phyloP scores from a whole-genome alignment of 495 filamentous ascomycete genomes.

The Penicillium nucicola region DNA sequence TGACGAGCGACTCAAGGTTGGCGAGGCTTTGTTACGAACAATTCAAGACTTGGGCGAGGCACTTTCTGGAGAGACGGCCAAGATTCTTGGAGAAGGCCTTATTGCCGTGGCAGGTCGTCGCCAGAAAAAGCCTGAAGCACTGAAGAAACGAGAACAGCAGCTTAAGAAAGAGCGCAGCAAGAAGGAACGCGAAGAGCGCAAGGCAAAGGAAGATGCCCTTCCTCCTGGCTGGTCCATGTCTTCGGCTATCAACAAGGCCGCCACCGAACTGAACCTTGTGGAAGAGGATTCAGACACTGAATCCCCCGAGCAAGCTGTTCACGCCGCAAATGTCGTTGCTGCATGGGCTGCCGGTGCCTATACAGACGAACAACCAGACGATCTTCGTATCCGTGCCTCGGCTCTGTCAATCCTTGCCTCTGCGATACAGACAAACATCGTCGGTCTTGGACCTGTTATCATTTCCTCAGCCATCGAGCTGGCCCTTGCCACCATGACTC shows the following conservation, averaged over 20 bases:
- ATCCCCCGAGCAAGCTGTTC: slow-evolving; percentile 46
- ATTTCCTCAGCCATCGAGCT: slow-evolving; percentile 63
- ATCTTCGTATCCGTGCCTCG: slow-evolving; percentile 73
- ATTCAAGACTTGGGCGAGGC: slow-evolving; percentile 63
- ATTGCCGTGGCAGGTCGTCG: slow-evolving; percentile 66
- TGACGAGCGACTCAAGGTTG: slow-evolving; percentile 68
- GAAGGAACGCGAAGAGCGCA: slow-evolving; percentile 42
- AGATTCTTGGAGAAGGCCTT: slow-evolving; percentile 57
- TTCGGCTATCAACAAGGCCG: slow-evolving; percentile 5
- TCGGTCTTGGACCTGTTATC: slow-evolving; percentile 52
- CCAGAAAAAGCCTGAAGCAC: slow-evolving; percentile 50
- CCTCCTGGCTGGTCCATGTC: slow-evolving; percentile 34
- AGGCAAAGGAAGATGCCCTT: slow-evolving; percentile 25
- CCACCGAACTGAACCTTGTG: neutral
- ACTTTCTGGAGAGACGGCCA: slow-evolving; percentile 55
- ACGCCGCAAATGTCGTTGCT: slow-evolving; percentile 61
- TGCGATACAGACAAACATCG: slow-evolving; percentile 64
- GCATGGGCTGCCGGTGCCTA: slow-evolving; percentile 71
- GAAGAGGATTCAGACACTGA: slow-evolving; percentile 41
- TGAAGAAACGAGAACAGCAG: slow-evolving; percentile 50
- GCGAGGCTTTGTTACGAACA: slow-evolving; percentile 68
- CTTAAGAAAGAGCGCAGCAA: slow-evolving; percentile 42
- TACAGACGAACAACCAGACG: slow-evolving; percentile 54
- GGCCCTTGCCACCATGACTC: slow-evolving; percentile 59
- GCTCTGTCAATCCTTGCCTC: slow-evolving; percentile 70